Base-by-base conservation (phyloP, 495 filamentous ascomycete species). In the Cercophora samala region DNA sequence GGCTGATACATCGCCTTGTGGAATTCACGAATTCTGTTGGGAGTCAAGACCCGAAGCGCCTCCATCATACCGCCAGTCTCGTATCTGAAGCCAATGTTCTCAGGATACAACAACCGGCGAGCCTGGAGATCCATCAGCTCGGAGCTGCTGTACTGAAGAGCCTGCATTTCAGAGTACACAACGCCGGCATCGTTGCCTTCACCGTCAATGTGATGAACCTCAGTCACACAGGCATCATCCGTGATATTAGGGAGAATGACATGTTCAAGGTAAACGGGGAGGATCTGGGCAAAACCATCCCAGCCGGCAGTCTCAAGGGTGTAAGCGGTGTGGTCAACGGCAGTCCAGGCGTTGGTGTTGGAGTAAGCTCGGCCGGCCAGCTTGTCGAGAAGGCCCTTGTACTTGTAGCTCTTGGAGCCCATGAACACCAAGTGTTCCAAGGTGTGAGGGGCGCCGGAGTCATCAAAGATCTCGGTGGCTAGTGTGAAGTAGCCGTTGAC, bases 151-250 rank as follows among this genome's bases (percentile, higher is more conserved):
- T 97, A 97, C 75, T 99, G 90, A 1, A 95, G 87, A 13, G 87
- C 96, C 75, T 99, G 95, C 95, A 99, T 98, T 78, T 99, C 95
- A 1, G 96, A 97, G 79, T 98, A 99, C 21, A 98, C 95, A 4
- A 99, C 95, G 68, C 93, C 95, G 25, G 95, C 95, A 84, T 99
- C 96, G 69, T 98, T 89, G 59, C 94, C 95, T 65, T 88, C 84
- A 46, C 92, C 93, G 76, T 99, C 91, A 63, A 99, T 85, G 76
- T 99, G 96, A 79, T 96, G 91, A 26, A 99, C 95, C 72, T 99
- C 95, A 2, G 95, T 99, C 70, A 96, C 89, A 74, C 94, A 97
- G 4, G 88, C 91, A 58, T 92, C 89, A 76, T 99, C 96, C 9
- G 93, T 97, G 66, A 99, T 79, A 3, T 91, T 96, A 0, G 95